These are phyloP conservation scores for Moniliella sp. DNA, from an alignment of 1,284 basidiomycete genomes.

Conservation along the genomic window DNA sequence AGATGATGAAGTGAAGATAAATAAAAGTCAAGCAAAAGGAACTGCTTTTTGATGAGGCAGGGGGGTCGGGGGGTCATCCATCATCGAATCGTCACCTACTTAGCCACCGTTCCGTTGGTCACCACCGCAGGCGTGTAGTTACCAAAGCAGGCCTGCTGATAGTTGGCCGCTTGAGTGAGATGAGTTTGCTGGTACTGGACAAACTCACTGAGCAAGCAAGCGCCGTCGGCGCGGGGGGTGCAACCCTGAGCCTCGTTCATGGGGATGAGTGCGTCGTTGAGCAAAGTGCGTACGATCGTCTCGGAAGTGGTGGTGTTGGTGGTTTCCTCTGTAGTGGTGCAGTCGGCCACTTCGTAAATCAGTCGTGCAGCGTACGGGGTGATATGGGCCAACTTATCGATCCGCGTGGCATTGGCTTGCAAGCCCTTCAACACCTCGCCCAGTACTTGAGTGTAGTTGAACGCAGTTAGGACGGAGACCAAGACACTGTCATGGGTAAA, in stretches of 20 bases:
- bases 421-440: constrained; percentile 10
- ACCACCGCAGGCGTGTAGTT: too few relatives aligned
- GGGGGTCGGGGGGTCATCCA: too few relatives aligned
- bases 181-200: too few relatives aligned
- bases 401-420: too few relatives aligned
- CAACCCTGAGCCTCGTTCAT: constrained; percentile 53
- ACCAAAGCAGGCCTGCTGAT: too few relatives aligned
- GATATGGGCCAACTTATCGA: constrained; percentile 15
- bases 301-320: too few relatives aligned
- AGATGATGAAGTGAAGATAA: too few relatives aligned
- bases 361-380: constrained; percentile 14
- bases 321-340: constrained; percentile 38
- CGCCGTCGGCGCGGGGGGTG: constrained; percentile 45
- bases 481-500: constrained; percentile 29
- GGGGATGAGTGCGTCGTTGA: constrained; percentile 71
- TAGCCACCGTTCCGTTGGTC: too few relatives aligned
- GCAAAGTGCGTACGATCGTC: constrained; percentile 55
- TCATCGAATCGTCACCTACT: too few relatives aligned
- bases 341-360: constrained; percentile 15
- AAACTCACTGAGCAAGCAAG: constrained; percentile 58
- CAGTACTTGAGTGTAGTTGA: constrained; percentile 3
- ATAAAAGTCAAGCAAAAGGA: too few relatives aligned
- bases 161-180: too few relatives aligned
- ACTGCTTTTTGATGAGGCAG: too few relatives aligned
- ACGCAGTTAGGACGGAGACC: constrained; percentile 16